Evolutionary conservation across 805 yeast species (phyloP), one percentile per base, ranked within the genome.

Genomic region (Candida railenensis): DNA sequence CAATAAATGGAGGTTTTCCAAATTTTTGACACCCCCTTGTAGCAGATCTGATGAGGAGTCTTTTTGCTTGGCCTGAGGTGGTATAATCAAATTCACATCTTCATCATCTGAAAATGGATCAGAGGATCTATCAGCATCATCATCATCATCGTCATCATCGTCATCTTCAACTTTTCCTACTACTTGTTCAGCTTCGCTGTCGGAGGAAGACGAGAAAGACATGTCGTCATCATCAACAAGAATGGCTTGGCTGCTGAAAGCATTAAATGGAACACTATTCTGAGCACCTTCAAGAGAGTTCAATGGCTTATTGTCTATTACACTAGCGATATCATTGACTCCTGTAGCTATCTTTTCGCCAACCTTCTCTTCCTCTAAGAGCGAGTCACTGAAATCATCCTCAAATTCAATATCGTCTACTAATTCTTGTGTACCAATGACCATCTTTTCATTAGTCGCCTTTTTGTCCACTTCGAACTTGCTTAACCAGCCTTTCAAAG

Each of bases 101-200:
- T 65, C 70, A 45, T 65, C 69, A 44, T 65, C 69, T 11, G 65
- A 60, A 37, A 62, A 62, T 2, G 65, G 63, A 47, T 63, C 65
- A 20, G 57, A 60, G 2, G 59, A 25, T 25, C 30, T 25, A 7
- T 25, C 30, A 25, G 30, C 30, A 25, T 25, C 9, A n/a, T n/a
- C n/a, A n/a, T n/a, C n/a, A n/a, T n/a, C n/a, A n/a, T n/a, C n/a
- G n/a, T n/a, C n/a, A n/a, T n/a, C n/a, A n/a, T n/a, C n/a, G n/a
- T n/a, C n/a, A n/a, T n/a, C n/a, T n/a, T n/a, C n/a, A n/a, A n/a
- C n/a, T n/a, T n/a, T n/a, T n/a, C n/a, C n/a, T n/a, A n/a, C n/a
- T n/a, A 11, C 9, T 25, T 25, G 9, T 11, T 25, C 30, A 25
- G 5, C 11, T 25, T 25, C 30, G 11, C 30, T 25, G 5, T 25